Percentiles rank a stretch among this genome's conserved stretches.
phyloP scores from a whole-genome alignment of 768 basidiomycete genomes.

The Phylloporus sp. region DNA sequence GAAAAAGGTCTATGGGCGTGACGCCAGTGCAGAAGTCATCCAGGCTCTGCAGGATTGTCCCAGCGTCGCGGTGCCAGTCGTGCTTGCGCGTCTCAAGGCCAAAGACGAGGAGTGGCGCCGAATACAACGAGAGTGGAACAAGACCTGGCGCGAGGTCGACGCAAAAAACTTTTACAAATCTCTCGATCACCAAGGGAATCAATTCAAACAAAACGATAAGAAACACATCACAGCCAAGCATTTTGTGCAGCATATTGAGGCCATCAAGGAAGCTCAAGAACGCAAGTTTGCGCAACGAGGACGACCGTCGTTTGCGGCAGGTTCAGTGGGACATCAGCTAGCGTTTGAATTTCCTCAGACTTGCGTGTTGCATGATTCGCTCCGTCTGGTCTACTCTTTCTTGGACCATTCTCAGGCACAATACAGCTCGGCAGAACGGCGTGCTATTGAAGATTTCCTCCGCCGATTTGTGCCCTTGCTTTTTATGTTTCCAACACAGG shows the following conservation, averaged over 20 bases:
- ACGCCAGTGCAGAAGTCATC: conserved; percentile 69
- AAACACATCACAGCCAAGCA: conserved; percentile 80
- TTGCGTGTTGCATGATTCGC: conserved; percentile 76
- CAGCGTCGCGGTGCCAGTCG: conserved; percentile 84
- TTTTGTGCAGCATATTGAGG: conserved; percentile 77
- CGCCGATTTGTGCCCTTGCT: conserved; percentile 79
- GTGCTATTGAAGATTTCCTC: conserved; percentile 79
- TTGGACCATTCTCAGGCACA: conserved; percentile 79
- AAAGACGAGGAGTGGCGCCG: conserved; percentile 98
- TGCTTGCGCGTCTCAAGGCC: conserved; percentile 80
- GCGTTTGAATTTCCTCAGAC: conserved; percentile 75
- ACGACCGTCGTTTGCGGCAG: conserved; percentile 38
- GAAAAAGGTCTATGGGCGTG: conserved; percentile 89
- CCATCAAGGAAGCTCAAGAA: conserved; percentile 55
- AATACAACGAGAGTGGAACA: conserved; percentile 90
- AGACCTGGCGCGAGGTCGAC: conserved; percentile 95
- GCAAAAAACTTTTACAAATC: conserved; percentile 98
- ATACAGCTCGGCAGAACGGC: conserved; percentile 73
- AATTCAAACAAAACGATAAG: conserved; percentile 95
- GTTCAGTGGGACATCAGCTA: conserved; percentile 63
- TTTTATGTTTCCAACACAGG: conserved; percentile 62
- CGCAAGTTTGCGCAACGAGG: conserved; percentile 28
- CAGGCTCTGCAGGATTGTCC: conserved; percentile 90
- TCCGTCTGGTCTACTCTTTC: conserved; percentile 88
- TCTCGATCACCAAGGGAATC: conserved; percentile 92